A percentile compares a stretch with the other conserved stretches of the same genome.
These are phyloP conservation scores for Viola odorata DNA, from an alignment of 345 rosid species.

Conservation along the genomic window DNA sequence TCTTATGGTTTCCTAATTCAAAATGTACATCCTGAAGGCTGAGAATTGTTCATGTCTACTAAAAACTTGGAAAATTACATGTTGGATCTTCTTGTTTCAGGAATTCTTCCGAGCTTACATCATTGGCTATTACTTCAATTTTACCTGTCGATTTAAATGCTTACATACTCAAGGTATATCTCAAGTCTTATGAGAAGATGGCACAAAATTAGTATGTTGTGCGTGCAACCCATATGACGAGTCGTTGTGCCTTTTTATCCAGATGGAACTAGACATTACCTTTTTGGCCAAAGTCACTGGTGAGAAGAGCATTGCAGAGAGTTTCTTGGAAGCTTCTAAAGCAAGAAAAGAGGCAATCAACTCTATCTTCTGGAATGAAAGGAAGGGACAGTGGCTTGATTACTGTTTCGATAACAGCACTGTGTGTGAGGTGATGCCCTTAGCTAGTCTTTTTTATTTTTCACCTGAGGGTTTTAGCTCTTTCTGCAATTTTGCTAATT, in stretches of 20 bases:
- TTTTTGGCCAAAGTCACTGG: slow-evolving; percentile 56
- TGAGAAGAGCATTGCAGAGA: slow-evolving; percentile 32
- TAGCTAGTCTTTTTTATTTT: not conserved
- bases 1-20: not conserved
- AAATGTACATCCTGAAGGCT: not conserved
- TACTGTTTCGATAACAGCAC: slow-evolving; percentile 47
- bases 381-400: slow-evolving; percentile 85
- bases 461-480: not conserved
- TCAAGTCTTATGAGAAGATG: not conserved
- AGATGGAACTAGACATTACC: slow-evolving; percentile 92
- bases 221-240: slow-evolving; percentile 3
- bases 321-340: slow-evolving; percentile 47
- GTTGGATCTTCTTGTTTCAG: slow-evolving; percentile 29
- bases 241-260: slow-evolving; percentile 10
- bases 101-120: slow-evolving; percentile 49
- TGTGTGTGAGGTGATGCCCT: slow-evolving; percentile 21
- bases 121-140: slow-evolving; percentile 63
- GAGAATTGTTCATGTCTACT: too few species aligned
- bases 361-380: slow-evolving; percentile 65
- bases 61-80: not conserved
- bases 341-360: slow-evolving; percentile 53
- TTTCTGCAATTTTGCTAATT: not conserved
- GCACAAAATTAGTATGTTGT: not conserved
- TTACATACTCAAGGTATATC: slow-evolving; percentile 56
- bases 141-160: slow-evolving; percentile 84